These are phyloP conservation scores for Cystofilobasidium ferigula DNA, from an alignment of 768 basidiomycete genomes.

Conservation along the genomic window DNA sequence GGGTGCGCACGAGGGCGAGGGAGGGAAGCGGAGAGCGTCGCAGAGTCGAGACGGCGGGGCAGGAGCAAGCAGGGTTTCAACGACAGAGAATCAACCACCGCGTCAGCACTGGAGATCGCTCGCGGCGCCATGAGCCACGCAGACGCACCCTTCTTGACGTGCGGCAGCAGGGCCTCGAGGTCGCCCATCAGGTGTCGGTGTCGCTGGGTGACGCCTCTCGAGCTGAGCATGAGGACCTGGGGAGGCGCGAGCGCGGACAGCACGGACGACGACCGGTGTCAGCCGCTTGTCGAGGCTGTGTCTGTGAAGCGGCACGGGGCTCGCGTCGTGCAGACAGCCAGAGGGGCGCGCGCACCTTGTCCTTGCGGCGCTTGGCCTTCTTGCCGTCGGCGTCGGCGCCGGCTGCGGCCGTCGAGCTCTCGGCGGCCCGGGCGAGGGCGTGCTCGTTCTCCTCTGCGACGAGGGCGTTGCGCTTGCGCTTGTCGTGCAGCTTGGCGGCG, in stretches of 20 bases:
- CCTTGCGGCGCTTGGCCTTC: conserved; percentile 24
- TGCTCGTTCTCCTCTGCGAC: neutral
- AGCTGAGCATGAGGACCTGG: conserved; percentile 70
- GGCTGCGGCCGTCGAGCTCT: neutral
- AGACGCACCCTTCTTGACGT: conserved; percentile 81
- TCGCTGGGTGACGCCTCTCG: conserved; percentile 84
- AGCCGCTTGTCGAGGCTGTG: too few species aligned
- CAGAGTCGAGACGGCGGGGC: neutral
- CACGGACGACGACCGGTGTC: too few species aligned
- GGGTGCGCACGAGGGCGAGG: neutral
- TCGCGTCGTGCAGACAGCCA: neutral
- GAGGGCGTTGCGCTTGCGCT: conserved; percentile 16
- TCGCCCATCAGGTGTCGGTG: conserved; percentile 98
- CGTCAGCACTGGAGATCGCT: too few species aligned
- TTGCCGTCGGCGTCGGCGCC: too few species aligned
- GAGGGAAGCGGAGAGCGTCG: neutral
- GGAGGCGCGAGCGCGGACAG: neutral
- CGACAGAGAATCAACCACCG: too few species aligned
- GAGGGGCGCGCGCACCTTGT: conserved; percentile 15
- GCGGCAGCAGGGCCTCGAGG: conserved; percentile 75
- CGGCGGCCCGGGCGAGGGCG: conserved; percentile 8
- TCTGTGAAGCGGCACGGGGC: too few species aligned
- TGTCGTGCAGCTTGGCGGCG: conserved; percentile 22
- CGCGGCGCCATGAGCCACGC: too few species aligned
- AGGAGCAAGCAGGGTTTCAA: neutral